Percentiles rank a stretch among this genome's conserved stretches.
phyloP scores from a whole-genome alignment of 148 eudicot species.

The Rhododendron ferrugineum region DNA sequence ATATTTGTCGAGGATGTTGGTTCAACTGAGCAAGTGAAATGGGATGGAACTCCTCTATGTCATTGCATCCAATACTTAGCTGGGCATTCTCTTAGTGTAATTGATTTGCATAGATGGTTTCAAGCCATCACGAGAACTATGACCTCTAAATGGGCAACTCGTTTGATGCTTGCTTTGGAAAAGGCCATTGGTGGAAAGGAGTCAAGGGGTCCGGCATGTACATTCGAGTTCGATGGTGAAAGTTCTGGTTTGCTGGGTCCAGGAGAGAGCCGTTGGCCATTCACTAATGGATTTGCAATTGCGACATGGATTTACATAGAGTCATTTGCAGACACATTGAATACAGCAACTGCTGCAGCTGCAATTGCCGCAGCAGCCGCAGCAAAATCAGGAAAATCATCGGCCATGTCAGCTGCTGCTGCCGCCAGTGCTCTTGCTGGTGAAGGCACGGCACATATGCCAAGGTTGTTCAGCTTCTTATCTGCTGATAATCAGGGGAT shows the following conservation, averaged over 20 bases:
- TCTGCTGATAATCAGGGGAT: slow-evolving; percentile 96
- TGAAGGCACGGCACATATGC: slow-evolving; percentile 98
- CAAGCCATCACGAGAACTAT: slow-evolving; percentile 58
- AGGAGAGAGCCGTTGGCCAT: slow-evolving; percentile 98
- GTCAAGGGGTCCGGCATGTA: slow-evolving; percentile 82
- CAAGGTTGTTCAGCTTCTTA: slow-evolving; percentile 90
- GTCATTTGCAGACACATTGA: slow-evolving; percentile 91
- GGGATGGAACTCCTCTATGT: slow-evolving; percentile 97
- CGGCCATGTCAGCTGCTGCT: slow-evolving; percentile 97
- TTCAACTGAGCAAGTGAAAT: slow-evolving; percentile 43
- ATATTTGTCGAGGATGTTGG: slow-evolving; percentile 47
- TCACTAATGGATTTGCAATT: slow-evolving; percentile 86
- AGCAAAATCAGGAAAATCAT: slow-evolving; percentile 90
- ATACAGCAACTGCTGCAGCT: slow-evolving; percentile 96
- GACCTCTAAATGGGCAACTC: slow-evolving; percentile 67
- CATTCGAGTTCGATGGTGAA: slow-evolving; percentile 98
- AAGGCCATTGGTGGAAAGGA: slow-evolving; percentile 94
- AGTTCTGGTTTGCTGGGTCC: slow-evolving; percentile 99
- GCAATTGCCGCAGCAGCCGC: slow-evolving; percentile 99
- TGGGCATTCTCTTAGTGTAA: slow-evolving; percentile 78
- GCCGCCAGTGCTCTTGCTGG: slow-evolving; percentile 99
- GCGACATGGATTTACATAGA: slow-evolving; percentile 98
- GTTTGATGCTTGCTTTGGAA: slow-evolving; percentile 73
- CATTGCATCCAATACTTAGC: slow-evolving; percentile 88
- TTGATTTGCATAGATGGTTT: slow-evolving; percentile 82